A percentile compares a stretch with the other conserved stretches of the same genome.
These are phyloP conservation scores for Murraya koenigii DNA, from an alignment of 345 rosid species.

Conservation along the genomic window DNA sequence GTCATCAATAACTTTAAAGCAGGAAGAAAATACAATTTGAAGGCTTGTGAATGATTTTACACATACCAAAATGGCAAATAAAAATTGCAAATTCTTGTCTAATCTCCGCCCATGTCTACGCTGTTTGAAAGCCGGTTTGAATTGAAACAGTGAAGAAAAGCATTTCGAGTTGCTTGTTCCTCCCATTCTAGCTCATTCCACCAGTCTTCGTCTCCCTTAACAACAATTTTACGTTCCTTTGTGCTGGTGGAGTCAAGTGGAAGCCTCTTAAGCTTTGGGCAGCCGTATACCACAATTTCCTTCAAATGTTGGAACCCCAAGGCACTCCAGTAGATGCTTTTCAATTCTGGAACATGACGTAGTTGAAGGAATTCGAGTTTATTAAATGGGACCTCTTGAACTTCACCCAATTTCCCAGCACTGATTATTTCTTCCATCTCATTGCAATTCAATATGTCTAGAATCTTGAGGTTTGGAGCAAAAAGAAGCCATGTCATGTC, in stretches of 20 bases:
- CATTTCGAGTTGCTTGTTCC: neutral
- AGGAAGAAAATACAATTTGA: too few relatives aligned
- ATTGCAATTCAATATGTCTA: neutral
- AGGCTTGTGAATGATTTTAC: too few relatives aligned
- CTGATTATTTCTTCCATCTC: slow-evolving; percentile 23
- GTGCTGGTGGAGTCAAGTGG: slow-evolving; percentile 22
- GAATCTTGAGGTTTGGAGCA: slow-evolving; percentile 13
- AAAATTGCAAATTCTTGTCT: too few relatives aligned
- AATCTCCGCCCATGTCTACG: too few relatives aligned
- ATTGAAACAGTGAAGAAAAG: neutral
- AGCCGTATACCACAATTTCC: neutral
- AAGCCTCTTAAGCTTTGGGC: slow-evolving; percentile 25
- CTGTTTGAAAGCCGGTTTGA: too few relatives aligned
- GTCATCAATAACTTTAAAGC: too few relatives aligned
- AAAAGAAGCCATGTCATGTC: slow-evolving; percentile 24
- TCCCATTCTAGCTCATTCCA: slow-evolving; percentile 2
- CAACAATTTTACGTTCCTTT: slow-evolving; percentile 6
- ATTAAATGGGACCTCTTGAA: slow-evolving; percentile 9
- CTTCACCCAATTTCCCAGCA: neutral
- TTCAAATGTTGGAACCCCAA: slow-evolving; percentile 12
- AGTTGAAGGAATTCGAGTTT: slow-evolving; percentile 12
- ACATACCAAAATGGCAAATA: too few relatives aligned
- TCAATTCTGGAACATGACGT: neutral
- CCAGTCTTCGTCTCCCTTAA: slow-evolving; percentile 3
- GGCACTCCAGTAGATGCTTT: slow-evolving; percentile 15